A percentile compares a stretch with the other conserved stretches of the same genome.
phyloP scores from a whole-genome alignment of 208 protist genomes.

The Trypanosoma caninum region DNA sequence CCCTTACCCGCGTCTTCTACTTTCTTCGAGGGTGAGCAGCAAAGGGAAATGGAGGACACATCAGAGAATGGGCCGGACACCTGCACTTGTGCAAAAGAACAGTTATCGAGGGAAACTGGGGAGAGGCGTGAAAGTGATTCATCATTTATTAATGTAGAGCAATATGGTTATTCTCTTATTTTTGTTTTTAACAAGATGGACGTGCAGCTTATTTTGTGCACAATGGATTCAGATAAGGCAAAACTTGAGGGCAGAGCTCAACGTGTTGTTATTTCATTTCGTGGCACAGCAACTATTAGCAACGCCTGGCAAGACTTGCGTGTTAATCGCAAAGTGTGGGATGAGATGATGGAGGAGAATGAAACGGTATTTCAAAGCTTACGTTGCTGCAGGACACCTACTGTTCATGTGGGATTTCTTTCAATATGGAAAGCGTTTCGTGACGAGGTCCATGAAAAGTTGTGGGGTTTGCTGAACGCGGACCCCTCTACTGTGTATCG shows the following conservation, averaged over 20 bases:
- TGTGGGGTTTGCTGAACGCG: constrained; percentile 36
- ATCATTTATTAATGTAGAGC: constrained; percentile 60
- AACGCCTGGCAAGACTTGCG: constrained; percentile 82
- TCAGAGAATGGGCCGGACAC: no score
- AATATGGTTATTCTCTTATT: constrained; percentile 78
- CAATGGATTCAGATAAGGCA: constrained; percentile 37
- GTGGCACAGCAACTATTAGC: constrained; percentile 76
- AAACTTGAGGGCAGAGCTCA: constrained; percentile 59
- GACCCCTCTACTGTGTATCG: constrained; percentile 57
- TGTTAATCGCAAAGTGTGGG: constrained; percentile 63
- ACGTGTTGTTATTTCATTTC: constrained; percentile 84
- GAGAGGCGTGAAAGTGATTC: not conserved
- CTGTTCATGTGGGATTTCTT: constrained; percentile 84
- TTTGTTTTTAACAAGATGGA: constrained; percentile 47
- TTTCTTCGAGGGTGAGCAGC: no score
- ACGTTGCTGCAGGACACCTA: constrained; percentile 30
- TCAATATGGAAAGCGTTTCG: constrained; percentile 70
- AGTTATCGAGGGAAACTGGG: not conserved
- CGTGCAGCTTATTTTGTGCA: constrained; percentile 74
- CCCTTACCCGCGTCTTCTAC: not conserved
- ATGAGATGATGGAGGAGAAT: constrained; percentile 57
- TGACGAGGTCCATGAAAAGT: constrained; percentile 41
- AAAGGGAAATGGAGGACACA: no score
- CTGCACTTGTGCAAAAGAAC: no score
- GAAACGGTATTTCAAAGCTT: not conserved